A percentile compares a stretch with the other conserved stretches of the same genome.
Conservation (phyloP, 345 rosid species). For the Populus davidiana region DNA sequence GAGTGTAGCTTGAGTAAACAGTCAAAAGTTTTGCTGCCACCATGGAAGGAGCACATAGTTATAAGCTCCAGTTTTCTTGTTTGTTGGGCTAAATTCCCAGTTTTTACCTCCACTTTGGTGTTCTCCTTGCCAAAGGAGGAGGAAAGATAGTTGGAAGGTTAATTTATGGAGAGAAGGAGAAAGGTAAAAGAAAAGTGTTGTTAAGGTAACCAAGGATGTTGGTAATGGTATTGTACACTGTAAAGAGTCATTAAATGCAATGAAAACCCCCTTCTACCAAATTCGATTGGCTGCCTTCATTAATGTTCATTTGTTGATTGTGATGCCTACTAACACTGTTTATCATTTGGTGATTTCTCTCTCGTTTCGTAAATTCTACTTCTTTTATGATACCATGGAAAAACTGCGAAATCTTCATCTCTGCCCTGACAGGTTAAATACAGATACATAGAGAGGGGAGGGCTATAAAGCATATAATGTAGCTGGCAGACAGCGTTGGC, state of each 20-base stretch:
- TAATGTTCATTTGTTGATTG: neutral
- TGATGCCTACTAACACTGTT: neutral
- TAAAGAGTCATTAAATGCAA: conserved; percentile 13
- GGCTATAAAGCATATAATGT: neutral
- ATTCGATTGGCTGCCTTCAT: neutral
- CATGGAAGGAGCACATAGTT: neutral
- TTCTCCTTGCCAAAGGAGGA: conserved; percentile 16
- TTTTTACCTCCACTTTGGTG: conserved; percentile 18
- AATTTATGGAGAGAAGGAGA: neutral
- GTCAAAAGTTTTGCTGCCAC: neutral
- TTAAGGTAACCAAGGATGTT: conserved; percentile 5
- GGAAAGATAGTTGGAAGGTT: neutral
- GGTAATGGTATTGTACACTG: conserved; percentile 22
- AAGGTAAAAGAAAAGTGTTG: neutral
- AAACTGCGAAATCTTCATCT: neutral
- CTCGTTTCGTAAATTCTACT: too few species aligned
- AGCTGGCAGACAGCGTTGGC: conserved; percentile 11
- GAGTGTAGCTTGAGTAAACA: conserved; percentile 56
- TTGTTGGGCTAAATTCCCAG: conserved; percentile 13
- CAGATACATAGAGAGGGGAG: too few species aligned
- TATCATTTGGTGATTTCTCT: neutral
- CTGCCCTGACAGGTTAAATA: neutral
- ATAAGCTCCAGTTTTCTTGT: conserved; percentile 18
- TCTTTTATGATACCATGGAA: neutral
- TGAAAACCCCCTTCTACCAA: neutral